Base-by-base conservation (phyloP, 2,329 filamentous ascomycete species). In the Trichophyton simii region DNA sequence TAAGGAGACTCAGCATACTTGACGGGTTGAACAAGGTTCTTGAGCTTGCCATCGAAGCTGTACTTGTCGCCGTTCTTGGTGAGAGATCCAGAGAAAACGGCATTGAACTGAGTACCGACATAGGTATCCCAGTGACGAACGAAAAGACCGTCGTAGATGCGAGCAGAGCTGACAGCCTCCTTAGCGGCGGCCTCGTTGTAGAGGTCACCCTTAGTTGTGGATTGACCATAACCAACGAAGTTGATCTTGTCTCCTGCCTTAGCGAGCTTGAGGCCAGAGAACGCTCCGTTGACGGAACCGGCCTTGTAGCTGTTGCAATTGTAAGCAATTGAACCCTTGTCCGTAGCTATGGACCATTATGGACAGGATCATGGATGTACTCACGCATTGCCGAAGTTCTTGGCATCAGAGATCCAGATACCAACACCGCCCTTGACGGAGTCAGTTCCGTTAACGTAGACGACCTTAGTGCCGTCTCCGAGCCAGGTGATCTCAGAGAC, bases 101-200 rank as follows among this genome's bases (percentile, higher is more conserved):
- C 82, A 68, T 85, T 87, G 64, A 81, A 83, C 68, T 88, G 85
- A 54, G 85, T 81, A 0, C 82, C 84, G 28, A 85, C 78, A 75
- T 87, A 95, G n/a, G 80, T 73, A 70, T 95, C 89, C 89, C 89
- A 95, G 69, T 95, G 88, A 13, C 89, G 83, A 31, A 89, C 87
- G 68, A 89, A 94, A 28, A 91, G 82, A 57, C 82, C 83, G 20
- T 83, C 83, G 72, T 94, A 94, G 22, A 90, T 80, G 67, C 82
- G 85, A 31, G 83, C 89, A 2, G 83, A 82, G 20, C 86, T 86
- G 25, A 79, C 74, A 1, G 82, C 77, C 68, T 85, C 83, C 64
- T 82, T 76, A 42, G 82, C 83, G 13, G 80, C 78, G 42, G 84
- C 78, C 11, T 83, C 78, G 70, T 88, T 88, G 74, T 85, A 85